These are phyloP conservation scores for Chlorella sp. DNA, from an alignment of 139 green algal genomes.

Conservation along the genomic window DNA sequence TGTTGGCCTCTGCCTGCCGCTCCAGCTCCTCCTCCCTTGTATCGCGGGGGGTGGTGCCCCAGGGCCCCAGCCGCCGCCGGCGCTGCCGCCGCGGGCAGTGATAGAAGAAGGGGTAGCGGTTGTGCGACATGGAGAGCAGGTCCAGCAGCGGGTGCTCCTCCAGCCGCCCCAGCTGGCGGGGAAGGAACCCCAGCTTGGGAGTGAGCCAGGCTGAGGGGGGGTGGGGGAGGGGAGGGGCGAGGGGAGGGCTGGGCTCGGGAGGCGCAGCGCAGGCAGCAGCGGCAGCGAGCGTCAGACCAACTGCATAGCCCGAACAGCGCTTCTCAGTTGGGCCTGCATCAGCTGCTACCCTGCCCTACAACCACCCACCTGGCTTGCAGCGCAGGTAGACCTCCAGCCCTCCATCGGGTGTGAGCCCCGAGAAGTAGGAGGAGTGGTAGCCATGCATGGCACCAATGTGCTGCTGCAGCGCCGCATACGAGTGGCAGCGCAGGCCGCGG, in stretches of 20 bases:
- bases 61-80: not conserved
- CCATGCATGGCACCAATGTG: constrained; percentile 33
- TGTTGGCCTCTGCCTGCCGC: too few relatives aligned
- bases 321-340: too few relatives aligned
- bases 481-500: constrained; percentile 20
- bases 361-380: constrained; percentile 38
- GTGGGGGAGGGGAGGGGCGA: too few relatives aligned
- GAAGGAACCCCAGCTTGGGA: not conserved
- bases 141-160: not conserved
- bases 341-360: too few relatives aligned
- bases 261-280: too few relatives aligned
- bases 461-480: constrained; percentile 35
- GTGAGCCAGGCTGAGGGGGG: constrained; percentile 6
- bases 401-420: not conserved
- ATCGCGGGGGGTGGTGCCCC: too few relatives aligned
- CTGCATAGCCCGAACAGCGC: too few relatives aligned
- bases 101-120: not conserved
- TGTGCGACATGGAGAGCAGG: not conserved
- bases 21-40: too few relatives aligned
- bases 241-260: not conserved
- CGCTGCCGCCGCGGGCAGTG: constrained; percentile 9
- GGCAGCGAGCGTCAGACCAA: too few relatives aligned
- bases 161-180: not conserved
- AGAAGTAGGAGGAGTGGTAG: constrained; percentile 31
- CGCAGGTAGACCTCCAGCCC: constrained; percentile 21